A percentile compares a stretch with the other conserved stretches of the same genome.
These are phyloP conservation scores for Colletotrichum tamarilloi DNA, from an alignment of 2,329 filamentous ascomycete species.

Conservation along the genomic window DNA sequence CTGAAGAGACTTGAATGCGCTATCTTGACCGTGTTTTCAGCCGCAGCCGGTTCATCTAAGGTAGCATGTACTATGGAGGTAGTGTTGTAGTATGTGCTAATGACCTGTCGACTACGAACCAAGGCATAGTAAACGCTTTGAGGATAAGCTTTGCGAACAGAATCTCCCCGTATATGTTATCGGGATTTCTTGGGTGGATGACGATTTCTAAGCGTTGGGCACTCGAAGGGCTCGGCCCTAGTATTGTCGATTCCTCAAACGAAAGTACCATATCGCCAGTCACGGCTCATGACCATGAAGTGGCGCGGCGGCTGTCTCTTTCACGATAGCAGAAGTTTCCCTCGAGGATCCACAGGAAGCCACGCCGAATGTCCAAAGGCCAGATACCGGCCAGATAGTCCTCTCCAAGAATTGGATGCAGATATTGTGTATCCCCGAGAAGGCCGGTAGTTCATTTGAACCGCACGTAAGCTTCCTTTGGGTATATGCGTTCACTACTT, in stretches of 20 bases:
- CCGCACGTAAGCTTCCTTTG: background rate
- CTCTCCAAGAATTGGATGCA: background rate
- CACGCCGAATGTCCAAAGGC: background rate
- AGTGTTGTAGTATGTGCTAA: background rate
- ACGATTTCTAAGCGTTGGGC: background rate
- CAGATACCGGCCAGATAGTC: conserved; percentile 1
- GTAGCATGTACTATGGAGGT: background rate
- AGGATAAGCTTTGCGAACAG: background rate
- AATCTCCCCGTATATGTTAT: background rate
- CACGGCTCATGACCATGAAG: background rate
- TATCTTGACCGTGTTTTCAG: background rate
- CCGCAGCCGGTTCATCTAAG: background rate
- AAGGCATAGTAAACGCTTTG: background rate
- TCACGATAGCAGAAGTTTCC: background rate
- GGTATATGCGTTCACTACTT: background rate
- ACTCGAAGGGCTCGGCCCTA: background rate
- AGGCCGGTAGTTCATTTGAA: background rate
- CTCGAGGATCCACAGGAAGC: background rate
- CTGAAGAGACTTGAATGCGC: background rate
- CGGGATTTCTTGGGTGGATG: background rate
- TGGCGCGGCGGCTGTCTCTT: background rate
- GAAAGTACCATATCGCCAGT: background rate
- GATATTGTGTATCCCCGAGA: conserved; percentile 8
- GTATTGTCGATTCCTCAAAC: background rate
- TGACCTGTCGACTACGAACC: background rate